Base-by-base conservation (phyloP, 305 asterid genomes). In the Salvia sclarea region DNA sequence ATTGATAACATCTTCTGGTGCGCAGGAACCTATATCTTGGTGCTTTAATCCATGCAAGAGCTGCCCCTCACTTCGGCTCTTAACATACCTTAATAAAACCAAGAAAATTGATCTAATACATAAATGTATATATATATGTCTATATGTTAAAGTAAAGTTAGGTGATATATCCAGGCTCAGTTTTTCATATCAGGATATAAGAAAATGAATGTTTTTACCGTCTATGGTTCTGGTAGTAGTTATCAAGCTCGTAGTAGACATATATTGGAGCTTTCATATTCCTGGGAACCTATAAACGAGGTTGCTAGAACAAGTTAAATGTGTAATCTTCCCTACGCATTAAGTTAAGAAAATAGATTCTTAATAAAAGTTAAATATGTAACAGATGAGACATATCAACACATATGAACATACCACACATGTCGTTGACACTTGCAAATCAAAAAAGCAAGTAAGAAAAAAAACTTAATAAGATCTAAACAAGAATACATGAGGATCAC, bases 181-280 rank as follows among this genome's bases (percentile, higher is more conserved):
- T 41, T 18, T 24, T 28, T 11, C 70, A 61, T 37, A 40, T 57
- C 2, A 40, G 40, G 20, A 55, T 14, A 14, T 48, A 24, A 30
- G 40, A 52, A 49, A 59, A 37, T 5, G 25, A 57, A 28, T 31
- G 17, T 21, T 56, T 48, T 80, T 74, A 90, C 97, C 97, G 82
- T 59, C 94, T 79, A 70, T 90, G 95, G 76, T 90, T 90, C 84
- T 90, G 97, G 78, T 88, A 90, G 88, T 80, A 88, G 75, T 88
- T 90, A 74, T 90, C 95, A 33, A 90, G 93, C 84, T 90, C 91
- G 82, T 90, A 90, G 69, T 90, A 90, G 63, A 90, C 45, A 62
- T 79, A 80, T 61, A 88, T 86, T 66, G 97, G 97, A 79, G 89
- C 87, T 77, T 81, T 88, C 97, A 90, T 88, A 50, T 75, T 57